These are phyloP conservation scores for Pyrus hybrid DNA, from an alignment of 331 rosid species.

Conservation along the genomic window DNA sequence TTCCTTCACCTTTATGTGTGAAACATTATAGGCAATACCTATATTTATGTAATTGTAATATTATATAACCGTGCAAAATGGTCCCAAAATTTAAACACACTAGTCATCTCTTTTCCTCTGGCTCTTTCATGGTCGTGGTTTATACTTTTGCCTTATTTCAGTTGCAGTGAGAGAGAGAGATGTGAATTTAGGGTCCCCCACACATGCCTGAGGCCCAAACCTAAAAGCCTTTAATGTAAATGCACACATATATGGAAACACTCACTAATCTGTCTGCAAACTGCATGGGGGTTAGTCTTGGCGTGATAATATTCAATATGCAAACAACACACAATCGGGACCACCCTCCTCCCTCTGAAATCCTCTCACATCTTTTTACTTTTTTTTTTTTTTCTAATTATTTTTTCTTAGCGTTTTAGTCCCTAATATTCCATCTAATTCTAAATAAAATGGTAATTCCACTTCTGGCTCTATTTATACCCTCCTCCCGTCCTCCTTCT, in stretches of 20 bases:
- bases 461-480: constrained; percentile 34
- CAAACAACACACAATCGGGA: constrained; percentile 39
- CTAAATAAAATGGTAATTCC: neutral
- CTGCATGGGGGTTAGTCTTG: constrained; percentile 70
- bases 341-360: constrained; percentile 33
- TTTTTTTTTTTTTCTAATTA: neutral
- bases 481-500: constrained; percentile 16
- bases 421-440: constrained; percentile 23
- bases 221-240: no score
- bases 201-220: no score
- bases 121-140: constrained; percentile 17
- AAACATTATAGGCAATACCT: neutral
- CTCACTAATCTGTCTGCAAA: constrained; percentile 39
- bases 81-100: neutral
- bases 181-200: constrained; percentile 38
- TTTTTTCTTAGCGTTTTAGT: constrained; percentile 11
- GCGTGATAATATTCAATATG: constrained; percentile 92
- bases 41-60: neutral
- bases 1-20: constrained; percentile 15
- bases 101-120: constrained; percentile 7
- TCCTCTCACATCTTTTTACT: neutral
- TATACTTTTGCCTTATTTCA: constrained; percentile 10
- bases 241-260: no score
- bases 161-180: neutral
- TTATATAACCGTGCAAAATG: neutral